Base-by-base conservation (phyloP, 2,329 filamentous ascomycete genomes). In the Fusarium nelsonii region DNA sequence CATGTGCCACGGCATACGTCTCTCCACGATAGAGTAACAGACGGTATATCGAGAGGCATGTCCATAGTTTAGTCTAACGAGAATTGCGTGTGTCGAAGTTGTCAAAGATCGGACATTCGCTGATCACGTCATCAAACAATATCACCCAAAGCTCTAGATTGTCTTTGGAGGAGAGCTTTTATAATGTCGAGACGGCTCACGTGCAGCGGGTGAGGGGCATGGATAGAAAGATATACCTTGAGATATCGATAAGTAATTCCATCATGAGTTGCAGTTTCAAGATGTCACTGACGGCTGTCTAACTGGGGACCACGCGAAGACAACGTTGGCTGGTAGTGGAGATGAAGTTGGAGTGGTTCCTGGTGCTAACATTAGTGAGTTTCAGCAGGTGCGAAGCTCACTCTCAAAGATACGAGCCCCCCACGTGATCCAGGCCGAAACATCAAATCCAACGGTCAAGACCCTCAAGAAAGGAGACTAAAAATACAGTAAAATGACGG, bases 331-430 rank as follows among this genome's bases (percentile, higher is more conserved):
- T 36, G 45, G 23, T 36, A 7, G 46, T 49, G 32, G 46, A 26
- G 46, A 23, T 34, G 32, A 32, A 36, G 32, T 14, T 49, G 32
- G 46, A 4, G 33, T 26, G 12, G 33, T 50, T 50, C 48, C 48
- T 39, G 33, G 33, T 50, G 23, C n/a, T 6, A 50, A 28, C 48
- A 16, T 50, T 50, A 39, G 48, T 50, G 48, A 50, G 48, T 50
- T 50, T 50, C 48, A 50, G 46, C n/a, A 33, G 40, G n/a, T 46
- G n/a, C n/a, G 28, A 14, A 45, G 14, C 26, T n/a, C 12, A n/a
- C 16, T 30, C 16, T 26, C 11, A 14, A 30, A 10, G 16, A 23
- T 18, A 18, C 26, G 26, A 30, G 8, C 16, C n/a, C 8, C 14
- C 45, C 45, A 50, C 48, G 48, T 50, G 48, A 50, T 16, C 33